phyloP scores from a whole-genome alignment of 2,329 filamentous ascomycete species.

The Ascochyta lentis region DNA sequence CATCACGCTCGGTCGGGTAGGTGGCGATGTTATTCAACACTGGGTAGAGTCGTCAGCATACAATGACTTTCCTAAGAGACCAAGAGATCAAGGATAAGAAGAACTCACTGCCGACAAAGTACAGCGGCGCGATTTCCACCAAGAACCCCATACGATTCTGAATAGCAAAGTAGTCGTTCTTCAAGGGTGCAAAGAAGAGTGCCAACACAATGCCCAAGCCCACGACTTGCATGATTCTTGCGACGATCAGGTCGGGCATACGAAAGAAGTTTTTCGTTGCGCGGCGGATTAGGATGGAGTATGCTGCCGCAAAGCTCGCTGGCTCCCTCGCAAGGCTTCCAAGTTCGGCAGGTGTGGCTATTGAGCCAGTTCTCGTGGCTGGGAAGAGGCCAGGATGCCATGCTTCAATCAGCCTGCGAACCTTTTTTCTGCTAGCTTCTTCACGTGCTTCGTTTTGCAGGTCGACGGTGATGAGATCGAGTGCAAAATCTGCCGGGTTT shows the following conservation, averaged over 20 bases:
- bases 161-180: constrained; percentile 71
- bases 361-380: constrained; percentile 34
- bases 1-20: constrained; percentile 74
- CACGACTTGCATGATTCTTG: constrained; percentile 49
- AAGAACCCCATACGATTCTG: constrained; percentile 78
- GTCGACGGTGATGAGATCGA: constrained; percentile 79
- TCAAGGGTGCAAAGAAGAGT: constrained; percentile 71
- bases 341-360: constrained; percentile 74
- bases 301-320: constrained; percentile 66
- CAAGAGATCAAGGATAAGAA: background rate
- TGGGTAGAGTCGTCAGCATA: background rate
- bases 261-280: constrained; percentile 67
- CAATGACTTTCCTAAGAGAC: background rate
- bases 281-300: constrained; percentile 71
- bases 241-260: constrained; percentile 45
- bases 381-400: constrained; percentile 57
- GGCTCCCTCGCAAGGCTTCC: constrained; percentile 70
- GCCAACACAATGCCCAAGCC: constrained; percentile 47
- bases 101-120: constrained; percentile 69
- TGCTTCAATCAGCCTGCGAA: constrained; percentile 64
- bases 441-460: constrained; percentile 71
- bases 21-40: constrained; percentile 79
- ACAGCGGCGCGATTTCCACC: constrained; percentile 73
- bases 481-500: constrained; percentile 78
- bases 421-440: constrained; percentile 66